phyloP scores from a whole-genome alignment of 2,329 filamentous ascomycete species.

The Aspergillus vadensis region DNA sequence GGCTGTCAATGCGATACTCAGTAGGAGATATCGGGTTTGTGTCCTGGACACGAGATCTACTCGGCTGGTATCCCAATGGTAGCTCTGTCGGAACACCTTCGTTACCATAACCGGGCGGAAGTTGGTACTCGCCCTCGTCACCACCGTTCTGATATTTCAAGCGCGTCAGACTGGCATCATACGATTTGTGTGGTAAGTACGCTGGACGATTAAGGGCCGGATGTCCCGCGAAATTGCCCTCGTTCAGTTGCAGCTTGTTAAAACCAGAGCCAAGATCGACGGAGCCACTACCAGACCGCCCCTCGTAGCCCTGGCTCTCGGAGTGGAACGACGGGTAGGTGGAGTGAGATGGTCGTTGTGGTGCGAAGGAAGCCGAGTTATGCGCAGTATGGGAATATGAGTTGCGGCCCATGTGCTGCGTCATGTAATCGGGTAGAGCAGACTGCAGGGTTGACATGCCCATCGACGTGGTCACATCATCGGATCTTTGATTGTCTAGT shows the following conservation, averaged over 20 bases:
- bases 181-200: constrained; percentile 39
- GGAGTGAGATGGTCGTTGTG: constrained; percentile 40
- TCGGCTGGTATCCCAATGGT: constrained; percentile 40
- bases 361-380: constrained; percentile 36
- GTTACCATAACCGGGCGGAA: constrained; percentile 26
- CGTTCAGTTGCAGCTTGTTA: constrained; percentile 40
- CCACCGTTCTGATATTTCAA: constrained; percentile 42
- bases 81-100: constrained; percentile 34
- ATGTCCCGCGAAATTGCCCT: constrained; percentile 38
- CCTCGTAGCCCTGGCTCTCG: constrained; percentile 38
- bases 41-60: constrained; percentile 45
- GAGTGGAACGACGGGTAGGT: constrained; percentile 44
- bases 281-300: constrained; percentile 30
- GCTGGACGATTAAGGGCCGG: constrained; percentile 28
- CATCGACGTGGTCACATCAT: constrained; percentile 33
- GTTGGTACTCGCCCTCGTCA: constrained; percentile 35
- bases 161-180: constrained; percentile 51
- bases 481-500: constrained; percentile 32
- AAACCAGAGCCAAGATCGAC: constrained; percentile 36
- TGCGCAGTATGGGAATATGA: constrained; percentile 38
- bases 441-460: constrained; percentile 34
- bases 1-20: constrained; percentile 49
- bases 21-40: constrained; percentile 50
- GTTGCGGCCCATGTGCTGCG: constrained; percentile 27
- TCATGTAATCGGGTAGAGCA: constrained; percentile 31